Base-by-base conservation (phyloP, 352 stramenopile species). In the Pythium sukuiense region DNA sequence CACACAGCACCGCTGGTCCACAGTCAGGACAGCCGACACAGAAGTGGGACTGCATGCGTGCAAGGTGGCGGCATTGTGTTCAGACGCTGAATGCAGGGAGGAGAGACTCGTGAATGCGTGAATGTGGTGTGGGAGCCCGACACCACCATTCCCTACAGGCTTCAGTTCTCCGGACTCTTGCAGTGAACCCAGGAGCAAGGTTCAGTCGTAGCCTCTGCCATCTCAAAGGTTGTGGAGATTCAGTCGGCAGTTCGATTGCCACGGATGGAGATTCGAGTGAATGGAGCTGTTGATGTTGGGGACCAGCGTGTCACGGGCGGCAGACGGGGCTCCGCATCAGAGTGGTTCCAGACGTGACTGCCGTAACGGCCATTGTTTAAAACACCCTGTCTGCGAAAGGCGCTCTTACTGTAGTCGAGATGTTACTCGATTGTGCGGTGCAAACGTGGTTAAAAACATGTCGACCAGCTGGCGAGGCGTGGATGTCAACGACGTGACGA, bases 401-500 rank as follows among this genome's bases (percentile, higher is more conserved):
- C 20, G 20, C 20, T 24, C 20, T 24, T 24, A 24, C 20, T 24
- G 20, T 24, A 24, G 20, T 24, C 20, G 20, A 24, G 20, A 24
- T 24, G 20, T 0, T 24, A 24, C 20, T 24, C 20, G 20, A 24
- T 24, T 24, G 0, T 24, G 3, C 12, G 1, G 18, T 5, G 16
- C 39, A 45, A 59, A 60, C 53, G 26, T 55, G 12, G n/a, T 37
- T 26, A n/a, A 35, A 46, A 16, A 48, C 30, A 49, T 5, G 8
- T 1, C 8, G 33, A 20, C 30, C 61, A 67, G 52, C 61, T 67
- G 61, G 53, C 13, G 41, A 55, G 53, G 50, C 35, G 18, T 9
- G 45, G 29, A 48, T 33, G 52, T 61, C 52, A 61, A 67, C 61
- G 26, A 67, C 52, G 27, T 33, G 61, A 67, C 61, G 55, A 67